Evolutionary conservation across 345 rosid species (phyloP), one percentile per base, ranked within the genome.

Genomic region (Acer negundo): DNA sequence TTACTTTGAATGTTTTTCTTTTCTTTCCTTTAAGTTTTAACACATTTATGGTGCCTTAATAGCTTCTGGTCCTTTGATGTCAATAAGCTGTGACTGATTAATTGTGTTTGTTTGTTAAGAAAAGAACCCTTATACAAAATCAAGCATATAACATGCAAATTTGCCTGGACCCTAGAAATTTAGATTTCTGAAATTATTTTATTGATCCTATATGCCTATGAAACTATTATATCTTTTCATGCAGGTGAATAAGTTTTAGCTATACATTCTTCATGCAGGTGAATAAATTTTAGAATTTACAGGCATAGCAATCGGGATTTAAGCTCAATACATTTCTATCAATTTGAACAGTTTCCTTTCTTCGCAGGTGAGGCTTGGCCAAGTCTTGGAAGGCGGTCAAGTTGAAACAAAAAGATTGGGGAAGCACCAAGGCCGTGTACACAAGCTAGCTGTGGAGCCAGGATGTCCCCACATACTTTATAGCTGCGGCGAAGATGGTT

Each of bases 401-500:
- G 85, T 90, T 62, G 82, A 82, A 55, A 90, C 89, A 67, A 83
- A 76, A 74, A 78, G 76, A 53, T 75, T 90, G 62, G 90, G 91
- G 75, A 84, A 79, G 80, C 94, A 90, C 80, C 82, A 76, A 1
- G 89, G 90, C 66, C 74, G 79, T 9, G 87, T 87, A 10, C 81
- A 84, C 85, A 84, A 83, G 74, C 88, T 90, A 67, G 91, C 92
- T 61, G 85, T 90, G 76, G 90, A 83, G 81, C 90, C 90, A 38
- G 91, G 91, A 79, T 88, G 85, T 82, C 91, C 93, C 44, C 80
- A 87, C 63, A 75, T 81, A 53, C 67, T 90, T 55, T 90, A 90
- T 53, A 90, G 91, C 84, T 86, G 91, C 16, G 91, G 91, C 2
- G 91, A 84, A 82, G 90, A 90, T 85, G 94, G 94, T 79, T 78